Evolutionary conservation across 2,329 filamentous ascomycete species (phyloP), one percentile per base, ranked within the genome.

Genomic region (Fusarium bactridioides): DNA sequence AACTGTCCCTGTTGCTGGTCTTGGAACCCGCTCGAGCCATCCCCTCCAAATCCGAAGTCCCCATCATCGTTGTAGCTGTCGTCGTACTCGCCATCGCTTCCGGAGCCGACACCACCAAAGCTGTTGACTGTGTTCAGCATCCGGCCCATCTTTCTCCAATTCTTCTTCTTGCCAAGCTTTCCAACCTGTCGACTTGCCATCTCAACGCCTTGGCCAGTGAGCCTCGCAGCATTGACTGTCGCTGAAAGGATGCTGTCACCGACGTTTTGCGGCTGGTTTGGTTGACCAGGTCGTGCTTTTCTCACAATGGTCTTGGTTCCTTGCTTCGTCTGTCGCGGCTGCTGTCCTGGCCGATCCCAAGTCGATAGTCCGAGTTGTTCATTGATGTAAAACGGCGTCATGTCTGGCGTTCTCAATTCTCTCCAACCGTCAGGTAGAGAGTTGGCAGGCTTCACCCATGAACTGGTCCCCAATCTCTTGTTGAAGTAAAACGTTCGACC

Each of bases 291-390:
- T 1, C 68, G 56, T 6, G 57, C 8, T 18, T 59, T 58, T 56
- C 61, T 68, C 1, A 59, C 27, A 18, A 70, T 29, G 2, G 41
- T 59, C n/a, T 54, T 69, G 1, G 31, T 64, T n/a, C 50, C 38
- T n/a, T 62, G 61, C 16, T 58, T 67, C 0, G 61, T 55, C 15
- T 65, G 55, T 35, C 55, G 72, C 10, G 77, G 77, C 21, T 74
- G 76, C 10, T 77, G 73, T 5, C 78, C 78, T 5, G 77, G 78
- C n/a, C 77, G 63, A 23, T 78, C 77, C 78, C 78, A 79, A 0
- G 76, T 69, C 2, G 75, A 74, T 4, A 79, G n/a, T 4, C 69
- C 77, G 0, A 79, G 37, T 2, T 55, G 63, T n/a, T 79, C 77
- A 2, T 79, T 76, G 38, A 78, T 59, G 3, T 78, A 79, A 16